Evolutionary conservation across 2,329 filamentous ascomycete genomes (phyloP), one percentile per base, ranked within the genome.

Genomic region (Trichoderma arundinaceum): DNA sequence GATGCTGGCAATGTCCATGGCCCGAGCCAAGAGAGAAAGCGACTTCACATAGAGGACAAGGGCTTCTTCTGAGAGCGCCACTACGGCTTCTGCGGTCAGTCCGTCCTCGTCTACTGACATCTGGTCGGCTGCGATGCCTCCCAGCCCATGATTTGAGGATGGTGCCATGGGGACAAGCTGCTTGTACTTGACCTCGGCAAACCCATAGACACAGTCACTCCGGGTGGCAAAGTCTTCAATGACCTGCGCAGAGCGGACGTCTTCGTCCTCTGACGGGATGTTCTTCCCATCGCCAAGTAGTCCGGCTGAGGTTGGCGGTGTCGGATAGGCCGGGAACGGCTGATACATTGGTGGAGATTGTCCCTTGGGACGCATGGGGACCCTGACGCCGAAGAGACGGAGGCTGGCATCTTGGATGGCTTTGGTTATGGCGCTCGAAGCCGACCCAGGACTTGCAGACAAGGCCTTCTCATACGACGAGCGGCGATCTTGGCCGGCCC

Each of bases 171-270:
- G 95, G 57, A 97, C 87, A n/a, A 99, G 85, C 77, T 99, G 95
- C 77, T 96, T 95, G 79, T 96, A 97, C 78, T 99, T 99, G 74
- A 99, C 94, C 79, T 99, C 94, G 6, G 95, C 95, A 77, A 99
- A 98, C 3, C 94, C 94, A 76, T 94, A 99, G 2, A 99, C 94
- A 52, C 97, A 95, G 76, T 99, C 94, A 74, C 94, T 97, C 44
- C 94, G 86, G 38, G 93, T 95, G 1, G 95, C 95, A 69, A 92
- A 90, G 72, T 98, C 94, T 76, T 99, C 94, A 65, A 98, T 93
- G 51, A 87, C 85, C 73, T 93, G 90, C 2, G 94, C 88, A 46
- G 91, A 88, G 69, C 86, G 87, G 15, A 85, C 83, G 74, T 98
- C 95, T 73, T 97, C 94, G 69, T 97, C 93, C 17, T 71, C 74